Conservation (phyloP, 805 yeast species). For the Saturnispora serradocipensis region DNA sequence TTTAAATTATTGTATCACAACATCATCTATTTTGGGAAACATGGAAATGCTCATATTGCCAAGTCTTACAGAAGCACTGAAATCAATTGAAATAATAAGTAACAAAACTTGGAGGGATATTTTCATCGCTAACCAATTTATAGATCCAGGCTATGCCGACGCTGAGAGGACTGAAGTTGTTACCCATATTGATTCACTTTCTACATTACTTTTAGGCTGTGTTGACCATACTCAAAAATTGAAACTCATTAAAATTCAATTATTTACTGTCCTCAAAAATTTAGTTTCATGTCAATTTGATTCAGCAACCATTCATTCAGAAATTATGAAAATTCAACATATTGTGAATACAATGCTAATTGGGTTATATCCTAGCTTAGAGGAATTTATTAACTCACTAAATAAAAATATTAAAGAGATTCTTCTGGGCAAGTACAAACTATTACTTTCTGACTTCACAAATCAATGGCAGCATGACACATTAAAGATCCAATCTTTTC, state of each 20-base stretch:
- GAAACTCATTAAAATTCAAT: conserved; percentile 1
- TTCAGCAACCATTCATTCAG: not conserved
- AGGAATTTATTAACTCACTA: conserved; percentile 24
- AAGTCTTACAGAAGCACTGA: not conserved
- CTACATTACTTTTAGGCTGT: not conserved
- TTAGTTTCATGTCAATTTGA: not conserved
- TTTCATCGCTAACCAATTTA: not conserved
- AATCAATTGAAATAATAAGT: not conserved
- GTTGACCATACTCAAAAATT: conserved; percentile 2
- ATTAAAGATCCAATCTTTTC: not conserved
- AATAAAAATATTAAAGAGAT: conserved; percentile 26
- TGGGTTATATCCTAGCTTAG: conserved; percentile 21
- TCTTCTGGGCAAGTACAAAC: conserved; percentile 24
- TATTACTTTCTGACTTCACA: conserved; percentile 7
- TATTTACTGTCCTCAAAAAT: not conserved
- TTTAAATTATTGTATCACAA: conserved; percentile 1
- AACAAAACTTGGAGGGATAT: conserved; percentile 3
- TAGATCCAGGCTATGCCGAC: not conserved
- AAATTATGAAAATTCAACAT: not conserved
- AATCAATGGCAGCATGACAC: conserved; percentile 20
- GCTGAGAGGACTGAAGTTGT: not conserved
- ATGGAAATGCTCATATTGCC: conserved; percentile 6
- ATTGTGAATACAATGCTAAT: conserved; percentile 1
- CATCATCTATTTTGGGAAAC: not conserved
- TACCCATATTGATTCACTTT: not conserved